Evolutionary conservation across 768 basidiomycete species (phyloP), one percentile per base, ranked within the genome.

Genomic region (Lactarius evosmus): DNA sequence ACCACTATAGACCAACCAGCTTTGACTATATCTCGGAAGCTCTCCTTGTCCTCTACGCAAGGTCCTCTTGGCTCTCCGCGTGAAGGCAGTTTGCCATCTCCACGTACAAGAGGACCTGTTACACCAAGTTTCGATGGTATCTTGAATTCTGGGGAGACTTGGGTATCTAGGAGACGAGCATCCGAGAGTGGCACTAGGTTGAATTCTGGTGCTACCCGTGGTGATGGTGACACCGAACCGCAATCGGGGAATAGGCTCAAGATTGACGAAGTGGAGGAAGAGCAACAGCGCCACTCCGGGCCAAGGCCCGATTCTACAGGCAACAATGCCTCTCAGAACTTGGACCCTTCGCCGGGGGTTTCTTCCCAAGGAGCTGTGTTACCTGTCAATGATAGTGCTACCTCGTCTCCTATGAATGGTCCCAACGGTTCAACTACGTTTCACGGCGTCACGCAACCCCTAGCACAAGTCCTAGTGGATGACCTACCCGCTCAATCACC

Each of bases 81-180:
- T 54, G 88, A 89, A 56, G 71, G 72, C 14, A 78, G 77, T 25
- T 75, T 84, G 60, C 82, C 84, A 49, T 89, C 89, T 38, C 88
- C 90, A 68, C 86, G 90, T 58, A 74, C 74, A 65, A 84, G 89
- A 58, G 77, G 83, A 61, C 80, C 84, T 11, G 80, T 80, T 68
- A 77, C 80, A 25, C 77, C 84, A 60, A 82, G 82, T 61, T 89
- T 91, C 67, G 90, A 92, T 69, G 89, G 89, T n/a, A 82, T 91
- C 11, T 76, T 91, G 55, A 79, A 73, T 58, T 79, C 77, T 56
- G 85, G 85, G 53, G 89, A 91, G 58, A 83, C 87, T 33, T 89
- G 90, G 90, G 75, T 80, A 19, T 77, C 85, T 14, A 79, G 85
- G 68, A 81, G 85, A 69, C 84, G 87, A 40, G 75, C 82, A 65